These are phyloP conservation scores for Astrothelium macrocarpum DNA, from an alignment of 495 filamentous ascomycete genomes.

Conservation along the genomic window DNA sequence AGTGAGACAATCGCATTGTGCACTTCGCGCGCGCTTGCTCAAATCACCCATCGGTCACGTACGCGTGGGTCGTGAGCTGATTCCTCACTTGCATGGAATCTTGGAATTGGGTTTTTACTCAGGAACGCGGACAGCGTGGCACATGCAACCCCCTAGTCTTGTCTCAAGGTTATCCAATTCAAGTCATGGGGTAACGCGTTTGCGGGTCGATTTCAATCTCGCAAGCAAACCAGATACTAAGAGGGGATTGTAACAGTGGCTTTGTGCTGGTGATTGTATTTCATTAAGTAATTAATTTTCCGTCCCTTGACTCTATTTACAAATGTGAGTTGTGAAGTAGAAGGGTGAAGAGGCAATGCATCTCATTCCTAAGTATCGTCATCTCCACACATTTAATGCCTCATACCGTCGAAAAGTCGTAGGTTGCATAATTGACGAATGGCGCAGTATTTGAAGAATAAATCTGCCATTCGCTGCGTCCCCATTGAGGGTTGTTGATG, in stretches of 20 bases:
- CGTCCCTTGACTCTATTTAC: not conserved
- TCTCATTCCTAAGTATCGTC: not conserved
- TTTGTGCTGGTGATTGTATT: too few relatives aligned
- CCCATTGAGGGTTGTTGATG: slow-evolving; percentile 75
- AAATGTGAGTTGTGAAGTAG: not conserved
- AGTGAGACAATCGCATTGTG: not conserved
- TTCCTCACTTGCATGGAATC: not conserved
- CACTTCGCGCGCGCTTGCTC: slow-evolving; percentile 2
- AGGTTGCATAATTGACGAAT: slow-evolving; percentile 21
- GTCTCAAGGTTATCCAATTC: too few relatives aligned
- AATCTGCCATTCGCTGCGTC: slow-evolving; percentile 28
- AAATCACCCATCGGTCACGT: not conserved
- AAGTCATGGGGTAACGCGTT: too few relatives aligned
- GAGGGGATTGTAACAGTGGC: too few relatives aligned
- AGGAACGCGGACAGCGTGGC: too few relatives aligned
- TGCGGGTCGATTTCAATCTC: too few relatives aligned
- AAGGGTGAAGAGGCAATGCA: not conserved
- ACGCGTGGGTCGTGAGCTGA: not conserved
- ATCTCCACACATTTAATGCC: not conserved
- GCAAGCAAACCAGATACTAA: too few relatives aligned
- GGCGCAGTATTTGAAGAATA: slow-evolving; percentile 17
- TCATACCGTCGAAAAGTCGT: slow-evolving; percentile 13
- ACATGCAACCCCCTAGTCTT: too few relatives aligned
- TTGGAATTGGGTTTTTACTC: too few relatives aligned
- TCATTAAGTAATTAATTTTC: not conserved